Evolutionary conservation across 1,284 basidiomycete species (phyloP), one percentile per base, ranked within the genome.

Genomic region (Trichosporon faecale): DNA sequence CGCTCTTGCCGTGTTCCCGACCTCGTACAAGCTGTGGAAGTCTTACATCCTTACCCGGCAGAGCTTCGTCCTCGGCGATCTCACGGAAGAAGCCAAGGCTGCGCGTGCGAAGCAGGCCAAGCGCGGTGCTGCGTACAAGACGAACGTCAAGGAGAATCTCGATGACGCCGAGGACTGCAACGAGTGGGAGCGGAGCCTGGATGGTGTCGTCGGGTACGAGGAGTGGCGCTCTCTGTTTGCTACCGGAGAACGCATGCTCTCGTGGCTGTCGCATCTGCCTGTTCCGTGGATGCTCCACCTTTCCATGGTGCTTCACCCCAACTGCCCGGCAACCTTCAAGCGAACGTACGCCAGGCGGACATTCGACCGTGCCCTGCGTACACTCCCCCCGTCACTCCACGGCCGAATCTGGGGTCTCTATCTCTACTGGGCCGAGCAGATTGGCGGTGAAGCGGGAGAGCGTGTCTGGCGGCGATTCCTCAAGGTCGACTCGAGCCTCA

Each of bases 21-120:
- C 88, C 18, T 93, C 91, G 14, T 99, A 93, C 88, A 94, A 95
- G 80, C 85, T 99, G 64, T 99, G 97, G 97, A 94, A 93, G 78
- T 89, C 91, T 0, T 99, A 99, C 82, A 86, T 98, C 61, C 87
- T 88, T 65, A 89, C 91, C 80, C 88, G 97, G 27, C 91, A 93
- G 86, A 87, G 88, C 2, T 98, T 91, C 82, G 92, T 99, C 1
- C 86, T 97, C 2, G 97, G 96, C 0, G 91, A 87, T 73, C 71
- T 81, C 4, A 82, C 81, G 6, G 73, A 73, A 18, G 74, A 72
- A 5, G 82, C 83, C 1, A 77, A 85, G 55, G 82, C 83, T 66
- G 83, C 85, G 25, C 78, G 84, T 49, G 80, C 79, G 63, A 80
- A 85, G 11, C 85, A 89, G 65, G 90, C 89, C 82, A 93, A 93